These are phyloP conservation scores for Neopestalotiopsis sp. DNA, from an alignment of 2,329 filamentous ascomycete species.

Conservation along the genomic window DNA sequence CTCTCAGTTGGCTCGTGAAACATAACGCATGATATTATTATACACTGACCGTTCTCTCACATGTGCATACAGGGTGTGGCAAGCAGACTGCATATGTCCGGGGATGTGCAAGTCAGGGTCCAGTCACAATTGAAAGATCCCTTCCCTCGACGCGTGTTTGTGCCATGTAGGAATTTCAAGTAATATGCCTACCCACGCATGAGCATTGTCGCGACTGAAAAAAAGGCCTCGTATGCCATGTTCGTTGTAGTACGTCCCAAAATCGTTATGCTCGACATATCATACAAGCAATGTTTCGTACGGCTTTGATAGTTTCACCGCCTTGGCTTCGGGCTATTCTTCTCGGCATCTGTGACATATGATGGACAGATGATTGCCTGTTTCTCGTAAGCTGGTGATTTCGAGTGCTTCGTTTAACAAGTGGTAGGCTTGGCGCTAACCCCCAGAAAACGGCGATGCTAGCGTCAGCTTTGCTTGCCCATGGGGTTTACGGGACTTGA, in stretches of 20 bases:
- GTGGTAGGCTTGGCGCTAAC: slow-evolving; percentile 2
- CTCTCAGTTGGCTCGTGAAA: not conserved
- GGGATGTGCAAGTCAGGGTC: slow-evolving; percentile 4
- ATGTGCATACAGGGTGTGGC: slow-evolving; percentile 4
- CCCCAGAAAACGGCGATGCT: not conserved
- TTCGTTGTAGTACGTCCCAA: too few relatives aligned
- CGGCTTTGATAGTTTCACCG: not conserved
- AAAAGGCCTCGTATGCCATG: too few relatives aligned
- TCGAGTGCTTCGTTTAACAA: not conserved
- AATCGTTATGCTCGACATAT: too few relatives aligned
- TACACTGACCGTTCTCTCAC: not conserved
- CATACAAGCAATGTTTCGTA: too few relatives aligned
- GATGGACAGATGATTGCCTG: not conserved
- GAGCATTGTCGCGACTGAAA: not conserved
- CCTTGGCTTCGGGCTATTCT: not conserved
- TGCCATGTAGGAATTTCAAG: not conserved
- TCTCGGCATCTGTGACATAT: not conserved
- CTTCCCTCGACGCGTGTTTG: not conserved
- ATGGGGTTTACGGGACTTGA: slow-evolving; percentile 4
- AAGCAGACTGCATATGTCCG: not conserved
- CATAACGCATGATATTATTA: not conserved
- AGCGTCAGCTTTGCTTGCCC: slow-evolving; percentile 7
- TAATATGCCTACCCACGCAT: not conserved
- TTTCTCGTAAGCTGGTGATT: not conserved
- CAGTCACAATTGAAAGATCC: not conserved